phyloP scores from a whole-genome alignment of 2,329 filamentous ascomycete species.

The Albifimbria verrucaria region DNA sequence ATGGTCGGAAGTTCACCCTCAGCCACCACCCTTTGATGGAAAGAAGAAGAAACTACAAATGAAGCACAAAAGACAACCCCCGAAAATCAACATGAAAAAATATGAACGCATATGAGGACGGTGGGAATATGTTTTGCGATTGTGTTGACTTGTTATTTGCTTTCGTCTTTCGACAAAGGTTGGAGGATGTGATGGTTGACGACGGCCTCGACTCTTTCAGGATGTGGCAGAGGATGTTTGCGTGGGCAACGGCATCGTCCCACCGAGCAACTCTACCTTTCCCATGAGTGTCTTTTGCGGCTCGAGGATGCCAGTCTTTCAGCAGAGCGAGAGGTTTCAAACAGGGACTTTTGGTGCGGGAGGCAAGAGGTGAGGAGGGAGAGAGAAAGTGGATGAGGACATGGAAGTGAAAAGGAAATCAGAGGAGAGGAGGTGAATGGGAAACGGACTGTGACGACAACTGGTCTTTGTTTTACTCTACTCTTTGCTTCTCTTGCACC shows the following conservation, averaged over 20 bases:
- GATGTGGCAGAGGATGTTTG: too few relatives aligned
- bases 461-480: background rate
- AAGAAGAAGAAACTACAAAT: slow-evolving; percentile 24
- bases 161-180: background rate
- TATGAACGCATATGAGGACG: background rate
- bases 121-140: too few relatives aligned
- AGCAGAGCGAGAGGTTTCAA: background rate
- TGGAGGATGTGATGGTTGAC: background rate
- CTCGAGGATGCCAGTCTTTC: slow-evolving; percentile 22
- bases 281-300: background rate
- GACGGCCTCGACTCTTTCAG: background rate
- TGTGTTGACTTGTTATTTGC: too few relatives aligned
- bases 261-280: background rate
- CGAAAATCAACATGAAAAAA: background rate
- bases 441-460: background rate
- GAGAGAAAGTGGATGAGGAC: too few relatives aligned
- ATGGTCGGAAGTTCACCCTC: slow-evolving; percentile 26
- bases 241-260: too few relatives aligned
- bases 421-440: too few relatives aligned
- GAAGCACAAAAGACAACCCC: background rate
- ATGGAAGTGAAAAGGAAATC: background rate
- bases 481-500: background rate
- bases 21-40: slow-evolving; percentile 3
- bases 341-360: slow-evolving; percentile 9
- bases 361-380: slow-evolving; percentile 12